Evolutionary conservation across 192 early-diverging fungal genomes (phyloP).

Genomic region (Coemansia sp.): DNA sequence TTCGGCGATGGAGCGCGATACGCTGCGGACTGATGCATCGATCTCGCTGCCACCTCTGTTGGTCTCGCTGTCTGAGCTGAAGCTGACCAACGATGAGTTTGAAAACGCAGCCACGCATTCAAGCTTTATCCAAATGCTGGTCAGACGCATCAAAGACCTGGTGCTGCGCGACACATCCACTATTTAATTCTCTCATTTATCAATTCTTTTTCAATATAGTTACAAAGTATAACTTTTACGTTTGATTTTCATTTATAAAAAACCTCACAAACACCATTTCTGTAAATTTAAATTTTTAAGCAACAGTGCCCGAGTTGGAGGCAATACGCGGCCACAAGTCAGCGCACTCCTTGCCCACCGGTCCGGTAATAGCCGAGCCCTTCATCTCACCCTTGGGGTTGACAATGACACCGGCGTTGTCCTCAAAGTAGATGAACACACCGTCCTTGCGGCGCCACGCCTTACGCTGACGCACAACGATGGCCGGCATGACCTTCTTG

Average conservation of each 20-base stretch:
- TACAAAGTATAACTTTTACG: not conserved
- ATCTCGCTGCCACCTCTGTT: slow-evolving; percentile 46
- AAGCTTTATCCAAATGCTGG: slow-evolving; percentile 53
- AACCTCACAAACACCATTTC: not conserved
- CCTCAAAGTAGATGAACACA: slow-evolving; percentile 99
- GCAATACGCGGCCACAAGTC: slow-evolving; percentile 99
- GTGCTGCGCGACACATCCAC: slow-evolving; percentile 38
- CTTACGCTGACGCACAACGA: slow-evolving; percentile 99
- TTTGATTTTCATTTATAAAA: not conserved
- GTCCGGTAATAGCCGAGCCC: slow-evolving; percentile 99
- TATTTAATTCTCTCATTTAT: slow-evolving; percentile 3
- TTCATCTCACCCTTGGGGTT: slow-evolving; percentile 99
- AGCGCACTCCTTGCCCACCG: slow-evolving; percentile 99
- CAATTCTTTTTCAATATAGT: not conserved
- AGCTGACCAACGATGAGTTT: slow-evolving; percentile 34
- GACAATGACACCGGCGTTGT: slow-evolving; percentile 99
- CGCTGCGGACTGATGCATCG: slow-evolving; percentile 34
- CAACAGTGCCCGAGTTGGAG: slow-evolving; percentile 81
- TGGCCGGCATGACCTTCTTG: slow-evolving; percentile 99
- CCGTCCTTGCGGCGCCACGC: slow-evolving; percentile 98
- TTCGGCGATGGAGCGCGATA: slow-evolving; percentile 33
- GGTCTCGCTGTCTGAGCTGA: slow-evolving; percentile 32
- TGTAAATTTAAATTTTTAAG: slow-evolving; percentile 30
- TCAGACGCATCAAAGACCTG: slow-evolving; percentile 45
- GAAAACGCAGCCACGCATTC: slow-evolving; percentile 29